These are phyloP conservation scores for Coprinellus micaceus DNA, from an alignment of 768 basidiomycete genomes.

Conservation along the genomic window DNA sequence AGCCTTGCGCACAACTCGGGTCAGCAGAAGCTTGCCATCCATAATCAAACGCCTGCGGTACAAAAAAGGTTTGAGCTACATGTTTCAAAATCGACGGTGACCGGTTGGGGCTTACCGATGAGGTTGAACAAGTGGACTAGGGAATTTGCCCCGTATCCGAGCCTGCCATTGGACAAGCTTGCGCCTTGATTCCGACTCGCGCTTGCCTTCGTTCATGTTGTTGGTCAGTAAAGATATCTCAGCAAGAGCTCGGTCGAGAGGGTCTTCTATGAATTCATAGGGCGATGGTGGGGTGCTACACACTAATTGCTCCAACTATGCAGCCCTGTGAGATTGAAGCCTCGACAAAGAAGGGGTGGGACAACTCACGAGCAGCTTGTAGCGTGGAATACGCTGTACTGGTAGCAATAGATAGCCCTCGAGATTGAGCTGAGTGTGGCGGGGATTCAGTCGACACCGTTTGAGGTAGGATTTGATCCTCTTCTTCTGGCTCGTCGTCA, in stretches of 20 bases:
- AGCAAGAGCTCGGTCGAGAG: slow-evolving; percentile 77
- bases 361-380: slow-evolving; percentile 79
- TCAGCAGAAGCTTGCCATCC: slow-evolving; percentile 83
- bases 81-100: too few relatives aligned
- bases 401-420: slow-evolving; percentile 93
- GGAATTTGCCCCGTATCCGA: slow-evolving; percentile 87
- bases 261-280: slow-evolving; percentile 72
- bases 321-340: slow-evolving; percentile 11
- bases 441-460: slow-evolving; percentile 82
- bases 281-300: slow-evolving; percentile 74
- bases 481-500: slow-evolving; percentile 80
- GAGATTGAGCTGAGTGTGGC: slow-evolving; percentile 89
- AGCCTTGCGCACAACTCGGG: slow-evolving; percentile 87
- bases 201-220: slow-evolving; percentile 98
- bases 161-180: slow-evolving; percentile 90
- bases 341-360: slow-evolving; percentile 5
- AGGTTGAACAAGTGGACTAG: slow-evolving; percentile 96
- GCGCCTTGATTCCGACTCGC: slow-evolving; percentile 88
- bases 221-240: slow-evolving; percentile 88
- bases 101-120: slow-evolving; percentile 67
- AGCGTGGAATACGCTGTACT: slow-evolving; percentile 96
- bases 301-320: slow-evolving; percentile 79
- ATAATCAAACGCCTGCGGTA: slow-evolving; percentile 77
- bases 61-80: too few relatives aligned
- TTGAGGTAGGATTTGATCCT: slow-evolving; percentile 88